These are phyloP conservation scores for Kluyveromyces sp. DNA, from an alignment of 1,139 yeast genomes.

Conservation along the genomic window DNA sequence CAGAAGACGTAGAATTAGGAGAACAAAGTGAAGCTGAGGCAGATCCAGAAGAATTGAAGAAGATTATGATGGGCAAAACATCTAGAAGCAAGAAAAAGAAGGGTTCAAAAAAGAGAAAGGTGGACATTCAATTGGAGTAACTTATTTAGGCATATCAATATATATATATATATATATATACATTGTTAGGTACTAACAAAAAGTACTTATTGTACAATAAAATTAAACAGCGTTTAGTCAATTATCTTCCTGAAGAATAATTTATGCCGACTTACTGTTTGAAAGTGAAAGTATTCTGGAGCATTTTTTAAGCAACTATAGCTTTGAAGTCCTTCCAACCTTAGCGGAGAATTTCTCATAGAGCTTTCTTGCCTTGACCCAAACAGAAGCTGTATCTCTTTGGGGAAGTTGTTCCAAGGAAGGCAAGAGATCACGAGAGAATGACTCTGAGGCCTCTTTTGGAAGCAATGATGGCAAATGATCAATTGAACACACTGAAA, in stretches of 20 bases:
- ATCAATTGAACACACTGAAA: slow-evolving; percentile 93
- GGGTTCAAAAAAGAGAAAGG: slow-evolving; percentile 40
- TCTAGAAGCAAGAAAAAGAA: slow-evolving; percentile 34
- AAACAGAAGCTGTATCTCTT: slow-evolving; percentile 76
- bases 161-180: neutral
- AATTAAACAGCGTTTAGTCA: no score
- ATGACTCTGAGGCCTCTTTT: slow-evolving; percentile 92
- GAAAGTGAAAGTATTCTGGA: neutral
- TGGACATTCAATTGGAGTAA: slow-evolving; percentile 50
- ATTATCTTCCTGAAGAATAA: no score
- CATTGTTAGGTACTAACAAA: neutral
- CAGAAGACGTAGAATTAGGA: slow-evolving; percentile 53
- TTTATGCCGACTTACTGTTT: no score
- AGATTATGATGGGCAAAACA: slow-evolving; percentile 33
- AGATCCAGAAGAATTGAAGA: slow-evolving; percentile 35
- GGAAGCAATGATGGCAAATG: slow-evolving; percentile 93
- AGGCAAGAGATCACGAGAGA: slow-evolving; percentile 79
- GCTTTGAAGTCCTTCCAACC: slow-evolving; percentile 37
- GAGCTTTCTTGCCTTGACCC: slow-evolving; percentile 81
- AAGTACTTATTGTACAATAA: neutral
- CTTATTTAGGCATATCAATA: slow-evolving; percentile 7
- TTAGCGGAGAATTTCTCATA: slow-evolving; percentile 78
- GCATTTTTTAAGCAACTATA: slow-evolving; percentile 16
- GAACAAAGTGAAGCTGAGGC: slow-evolving; percentile 38
- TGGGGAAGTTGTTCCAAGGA: slow-evolving; percentile 76